These are phyloP conservation scores for Ophiocordyceps australis DNA, from an alignment of 2,329 filamentous ascomycete genomes.

Conservation along the genomic window DNA sequence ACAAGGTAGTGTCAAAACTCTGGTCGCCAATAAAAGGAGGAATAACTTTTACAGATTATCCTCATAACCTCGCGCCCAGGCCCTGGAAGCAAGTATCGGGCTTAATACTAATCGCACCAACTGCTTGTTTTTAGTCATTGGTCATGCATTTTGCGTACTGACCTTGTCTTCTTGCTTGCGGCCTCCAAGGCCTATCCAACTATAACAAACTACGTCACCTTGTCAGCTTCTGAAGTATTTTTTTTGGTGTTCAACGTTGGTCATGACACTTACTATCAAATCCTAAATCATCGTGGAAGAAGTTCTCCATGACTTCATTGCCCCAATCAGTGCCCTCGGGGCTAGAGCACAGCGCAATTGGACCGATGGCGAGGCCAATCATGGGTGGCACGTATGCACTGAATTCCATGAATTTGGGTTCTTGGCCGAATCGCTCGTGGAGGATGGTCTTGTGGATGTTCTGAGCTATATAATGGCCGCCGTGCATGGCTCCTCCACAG, in stretches of 20 bases:
- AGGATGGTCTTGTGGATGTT: constrained; percentile 51
- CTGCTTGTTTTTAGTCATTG: no score
- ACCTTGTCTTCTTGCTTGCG: constrained; percentile 8
- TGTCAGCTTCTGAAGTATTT: constrained; percentile 4
- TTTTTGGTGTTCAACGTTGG: not conserved
- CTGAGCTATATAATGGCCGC: constrained; percentile 45
- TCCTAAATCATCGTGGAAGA: constrained; percentile 52
- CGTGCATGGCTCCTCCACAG: constrained; percentile 57
- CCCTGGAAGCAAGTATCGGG: no score
- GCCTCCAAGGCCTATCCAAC: constrained; percentile 28
- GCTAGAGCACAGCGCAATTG: constrained; percentile 46
- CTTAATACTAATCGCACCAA: no score
- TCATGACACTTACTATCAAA: constrained; percentile 33
- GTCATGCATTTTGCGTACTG: no score
- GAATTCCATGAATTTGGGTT: constrained; percentile 29
- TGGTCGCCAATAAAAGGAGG: no score
- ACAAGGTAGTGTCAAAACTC: no score
- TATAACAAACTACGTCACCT: constrained; percentile 31
- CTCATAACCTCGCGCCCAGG: no score
- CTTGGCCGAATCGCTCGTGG: constrained; percentile 15
- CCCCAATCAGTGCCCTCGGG: constrained; percentile 39
- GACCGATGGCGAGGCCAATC: constrained; percentile 56
- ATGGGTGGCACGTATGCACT: constrained; percentile 35
- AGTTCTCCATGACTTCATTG: constrained; percentile 40
- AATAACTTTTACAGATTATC: no score